Conservation (phyloP, 306 rosid genomes). For the Coriaria nepalensis region DNA sequence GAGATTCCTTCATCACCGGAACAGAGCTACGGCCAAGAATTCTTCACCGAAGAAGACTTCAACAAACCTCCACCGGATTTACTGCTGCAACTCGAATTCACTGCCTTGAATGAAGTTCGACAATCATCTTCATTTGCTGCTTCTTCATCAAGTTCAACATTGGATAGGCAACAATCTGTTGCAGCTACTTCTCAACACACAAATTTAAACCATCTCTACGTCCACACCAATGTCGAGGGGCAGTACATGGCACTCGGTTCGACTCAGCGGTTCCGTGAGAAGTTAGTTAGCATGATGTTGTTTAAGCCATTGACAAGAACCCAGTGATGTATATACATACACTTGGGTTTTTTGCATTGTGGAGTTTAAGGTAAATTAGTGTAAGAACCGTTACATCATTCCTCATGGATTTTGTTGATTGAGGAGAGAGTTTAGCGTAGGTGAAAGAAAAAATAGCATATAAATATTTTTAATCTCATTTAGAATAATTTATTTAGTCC, state of each 20-base stretch:
- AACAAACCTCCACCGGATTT: constrained; percentile 61
- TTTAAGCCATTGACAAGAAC: constrained; percentile 42
- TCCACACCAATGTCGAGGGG: constrained; percentile 26
- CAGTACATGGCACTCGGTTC: constrained; percentile 50
- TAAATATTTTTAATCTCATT: no score
- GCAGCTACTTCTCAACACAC: constrained; percentile 25
- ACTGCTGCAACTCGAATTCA: constrained; percentile 53
- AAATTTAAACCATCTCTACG: constrained; percentile 60
- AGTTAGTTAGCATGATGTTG: constrained; percentile 34
- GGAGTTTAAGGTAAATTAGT: not conserved
- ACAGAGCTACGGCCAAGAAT: constrained; percentile 55
- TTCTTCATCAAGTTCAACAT: constrained; percentile 10
- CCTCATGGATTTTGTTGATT: constrained; percentile 2
- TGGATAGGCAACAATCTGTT: constrained; percentile 7
- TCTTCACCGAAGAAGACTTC: constrained; percentile 45
- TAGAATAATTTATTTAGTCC: no score
- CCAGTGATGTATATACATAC: not conserved
- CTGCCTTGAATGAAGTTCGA: constrained; percentile 16
- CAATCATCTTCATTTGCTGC: constrained; percentile 25
- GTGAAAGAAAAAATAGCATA: not conserved
- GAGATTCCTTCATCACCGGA: constrained; percentile 69
- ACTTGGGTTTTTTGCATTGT: not conserved
- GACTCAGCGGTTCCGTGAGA: constrained; percentile 41
- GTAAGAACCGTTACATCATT: not conserved
- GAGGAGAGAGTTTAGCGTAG: constrained; percentile 8